Percentiles rank a stretch among this genome's conserved stretches.
Evolutionary conservation across 257 asterid species (phyloP).

Genomic region (Solanum bukasovii): DNA sequence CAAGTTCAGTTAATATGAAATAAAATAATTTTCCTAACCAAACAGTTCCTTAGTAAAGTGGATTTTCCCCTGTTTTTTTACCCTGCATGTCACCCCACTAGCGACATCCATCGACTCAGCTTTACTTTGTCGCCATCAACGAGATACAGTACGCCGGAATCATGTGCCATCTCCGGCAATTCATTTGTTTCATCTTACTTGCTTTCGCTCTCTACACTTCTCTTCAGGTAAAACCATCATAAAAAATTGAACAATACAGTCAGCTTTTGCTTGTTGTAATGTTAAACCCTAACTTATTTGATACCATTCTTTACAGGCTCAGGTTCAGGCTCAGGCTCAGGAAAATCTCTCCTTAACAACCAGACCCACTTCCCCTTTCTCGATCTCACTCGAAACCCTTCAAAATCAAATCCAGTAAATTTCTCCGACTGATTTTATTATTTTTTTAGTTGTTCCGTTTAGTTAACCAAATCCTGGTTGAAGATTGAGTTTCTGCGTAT

Average conservation of each 20-base stretch:
- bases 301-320: neutral
- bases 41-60: neutral
- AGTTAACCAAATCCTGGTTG: neutral
- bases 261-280: neutral
- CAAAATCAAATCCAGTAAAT: constrained; percentile 51
- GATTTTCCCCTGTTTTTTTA: neutral
- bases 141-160: neutral
- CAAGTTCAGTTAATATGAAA: neutral
- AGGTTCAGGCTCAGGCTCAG: constrained; percentile 15
- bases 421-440: neutral
- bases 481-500: neutral
- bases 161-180: neutral
- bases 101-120: neutral
- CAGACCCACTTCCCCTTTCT: constrained; percentile 34
- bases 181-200: constrained; percentile 17
- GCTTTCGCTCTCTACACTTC: constrained; percentile 17
- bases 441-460: neutral
- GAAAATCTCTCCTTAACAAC: neutral
- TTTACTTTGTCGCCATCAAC: neutral
- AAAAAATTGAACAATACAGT: neutral
- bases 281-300: neutral
- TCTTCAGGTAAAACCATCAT: constrained; percentile 20
- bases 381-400: constrained; percentile 45
- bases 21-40: neutral
- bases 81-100: neutral